Percentiles rank a stretch among this genome's conserved stretches.
These are phyloP conservation scores for Alternaria hordeiaustralica DNA, from an alignment of 2,329 filamentous ascomycete species.

Conservation along the genomic window DNA sequence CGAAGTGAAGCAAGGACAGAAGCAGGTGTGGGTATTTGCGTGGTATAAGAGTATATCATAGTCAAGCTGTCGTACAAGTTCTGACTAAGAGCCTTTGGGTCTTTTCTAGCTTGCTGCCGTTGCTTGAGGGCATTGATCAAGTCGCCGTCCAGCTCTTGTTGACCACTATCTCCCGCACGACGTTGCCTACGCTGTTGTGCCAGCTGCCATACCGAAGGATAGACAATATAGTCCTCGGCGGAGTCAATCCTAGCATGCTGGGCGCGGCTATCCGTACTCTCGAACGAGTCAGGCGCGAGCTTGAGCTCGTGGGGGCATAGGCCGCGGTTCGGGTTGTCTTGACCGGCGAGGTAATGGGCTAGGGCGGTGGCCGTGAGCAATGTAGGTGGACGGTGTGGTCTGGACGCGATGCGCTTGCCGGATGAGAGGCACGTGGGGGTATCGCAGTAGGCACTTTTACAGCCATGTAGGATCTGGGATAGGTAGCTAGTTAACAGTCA, in stretches of 20 bases:
- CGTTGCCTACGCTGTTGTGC: neutral
- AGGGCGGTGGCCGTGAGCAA: constrained; percentile 81
- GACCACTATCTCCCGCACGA: neutral
- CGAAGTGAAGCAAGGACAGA: constrained; percentile 33
- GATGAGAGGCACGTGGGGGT: constrained; percentile 83
- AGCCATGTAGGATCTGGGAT: constrained; percentile 81
- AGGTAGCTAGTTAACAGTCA: constrained; percentile 67
- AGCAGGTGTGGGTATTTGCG: constrained; percentile 34
- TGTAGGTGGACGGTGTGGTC: constrained; percentile 79
- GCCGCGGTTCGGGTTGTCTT: constrained; percentile 74
- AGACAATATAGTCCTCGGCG: constrained; percentile 7
- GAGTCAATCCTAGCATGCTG: neutral
- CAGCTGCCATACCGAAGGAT: constrained; percentile 5
- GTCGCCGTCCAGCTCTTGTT: neutral
- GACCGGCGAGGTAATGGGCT: constrained; percentile 79
- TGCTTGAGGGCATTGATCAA: constrained; percentile 26
- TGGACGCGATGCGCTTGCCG: constrained; percentile 70
- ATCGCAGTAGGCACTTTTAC: constrained; percentile 70
- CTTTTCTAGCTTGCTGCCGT: constrained; percentile 53
- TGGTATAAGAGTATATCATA: constrained; percentile 45
- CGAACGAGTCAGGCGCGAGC: constrained; percentile 36
- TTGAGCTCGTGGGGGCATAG: constrained; percentile 65
- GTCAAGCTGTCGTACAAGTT: constrained; percentile 56
- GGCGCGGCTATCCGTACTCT: constrained; percentile 21
- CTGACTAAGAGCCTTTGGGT: constrained; percentile 68